Evolutionary conservation across 2,329 filamentous ascomycete species (phyloP).

Genomic region (Penicillium sp.): DNA sequence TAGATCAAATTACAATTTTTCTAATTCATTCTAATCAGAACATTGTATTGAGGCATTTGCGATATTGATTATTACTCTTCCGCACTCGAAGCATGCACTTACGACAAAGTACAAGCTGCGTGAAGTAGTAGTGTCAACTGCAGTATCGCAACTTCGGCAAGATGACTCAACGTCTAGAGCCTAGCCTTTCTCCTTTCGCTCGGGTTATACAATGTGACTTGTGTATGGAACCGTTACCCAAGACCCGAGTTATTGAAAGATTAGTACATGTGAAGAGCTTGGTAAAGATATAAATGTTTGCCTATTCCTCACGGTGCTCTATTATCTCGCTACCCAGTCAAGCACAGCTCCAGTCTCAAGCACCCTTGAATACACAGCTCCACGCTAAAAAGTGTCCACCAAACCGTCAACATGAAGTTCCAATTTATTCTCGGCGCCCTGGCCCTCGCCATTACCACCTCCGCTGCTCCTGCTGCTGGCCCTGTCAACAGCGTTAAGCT

Average conservation of each 20-base stretch:
- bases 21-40: background rate
- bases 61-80: background rate
- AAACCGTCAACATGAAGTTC: constrained; percentile 11
- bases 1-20: too few species aligned
- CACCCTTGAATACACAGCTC: background rate
- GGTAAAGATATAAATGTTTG: background rate
- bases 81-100: background rate
- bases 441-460: constrained; percentile 3
- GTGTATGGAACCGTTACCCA: background rate
- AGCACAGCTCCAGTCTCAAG: background rate
- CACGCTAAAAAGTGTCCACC: background rate
- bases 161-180: background rate
- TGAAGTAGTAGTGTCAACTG: background rate
- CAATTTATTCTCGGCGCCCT: constrained; percentile 8
- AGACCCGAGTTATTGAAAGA: background rate
- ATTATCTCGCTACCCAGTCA: background rate
- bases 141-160: background rate
- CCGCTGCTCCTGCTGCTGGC: constrained; percentile 5
- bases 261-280: background rate
- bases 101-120: background rate
- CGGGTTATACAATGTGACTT: background rate
- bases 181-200: background rate
- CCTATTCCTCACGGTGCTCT: background rate
- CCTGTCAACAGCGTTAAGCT: background rate
- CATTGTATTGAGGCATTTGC: background rate